Percentiles rank a stretch among this genome's conserved stretches.
Conservation (phyloP, 2,329 filamentous ascomycete genomes). For the Aspergillus unguis region DNA sequence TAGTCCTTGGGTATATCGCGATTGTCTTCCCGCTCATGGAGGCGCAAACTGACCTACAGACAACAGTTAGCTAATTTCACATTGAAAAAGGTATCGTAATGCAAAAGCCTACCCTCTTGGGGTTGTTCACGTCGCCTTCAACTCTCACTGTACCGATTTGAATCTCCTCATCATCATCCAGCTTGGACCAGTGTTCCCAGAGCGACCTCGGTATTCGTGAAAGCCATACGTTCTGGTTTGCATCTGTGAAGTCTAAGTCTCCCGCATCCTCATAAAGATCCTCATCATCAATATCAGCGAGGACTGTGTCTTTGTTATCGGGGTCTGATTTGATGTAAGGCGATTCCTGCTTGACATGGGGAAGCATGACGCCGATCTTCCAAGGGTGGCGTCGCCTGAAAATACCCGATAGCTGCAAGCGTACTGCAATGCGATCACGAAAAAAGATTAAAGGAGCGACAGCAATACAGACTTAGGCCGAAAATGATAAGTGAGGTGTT, state of each 20-base stretch:
- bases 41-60: constrained; percentile 63
- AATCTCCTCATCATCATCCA: constrained; percentile 79
- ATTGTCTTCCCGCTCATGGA: constrained; percentile 66
- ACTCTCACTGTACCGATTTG: constrained; percentile 71
- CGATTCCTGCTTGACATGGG: constrained; percentile 40
- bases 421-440: constrained; percentile 8
- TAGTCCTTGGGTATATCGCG: constrained; percentile 83
- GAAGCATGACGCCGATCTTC: constrained; percentile 24
- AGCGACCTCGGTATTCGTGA: constrained; percentile 75
- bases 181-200: constrained; percentile 72
- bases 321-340: constrained; percentile 42
- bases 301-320: constrained; percentile 36
- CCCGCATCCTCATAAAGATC: constrained; percentile 68
- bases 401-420: background rate
- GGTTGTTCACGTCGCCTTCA: constrained; percentile 53
- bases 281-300: constrained; percentile 53
- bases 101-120: constrained; percentile 42
- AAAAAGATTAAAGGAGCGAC: background rate
- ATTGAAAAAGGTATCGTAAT: background rate
- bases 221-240: constrained; percentile 59
- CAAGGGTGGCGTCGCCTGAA: background rate
- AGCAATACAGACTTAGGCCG: background rate
- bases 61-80: constrained; percentile 15
- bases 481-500: constrained; percentile 1
- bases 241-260: constrained; percentile 57